Conservation (phyloP, 2,329 filamentous ascomycete species). For the Rhynchosporium secalis region DNA sequence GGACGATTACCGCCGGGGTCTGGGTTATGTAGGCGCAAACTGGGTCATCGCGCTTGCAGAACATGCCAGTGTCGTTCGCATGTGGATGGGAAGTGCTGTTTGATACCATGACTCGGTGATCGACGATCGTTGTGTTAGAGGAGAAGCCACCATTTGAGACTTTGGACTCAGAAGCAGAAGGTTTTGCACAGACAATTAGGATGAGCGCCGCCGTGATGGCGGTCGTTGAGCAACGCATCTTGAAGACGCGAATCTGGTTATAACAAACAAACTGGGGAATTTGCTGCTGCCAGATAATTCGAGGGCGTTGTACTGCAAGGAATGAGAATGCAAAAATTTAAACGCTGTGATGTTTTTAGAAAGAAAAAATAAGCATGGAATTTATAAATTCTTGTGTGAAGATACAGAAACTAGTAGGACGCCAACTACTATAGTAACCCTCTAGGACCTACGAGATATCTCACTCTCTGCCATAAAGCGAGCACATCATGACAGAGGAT, state of each 20-base stretch:
- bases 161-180: background rate
- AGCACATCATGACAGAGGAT: no score
- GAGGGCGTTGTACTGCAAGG: background rate
- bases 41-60: slow-evolving; percentile 7
- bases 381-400: background rate
- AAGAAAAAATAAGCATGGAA: background rate
- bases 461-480: no score
- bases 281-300: background rate
- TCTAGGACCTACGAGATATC: no score
- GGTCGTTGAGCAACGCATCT: background rate
- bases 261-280: background rate
- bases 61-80: background rate
- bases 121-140: background rate
- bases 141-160: background rate
- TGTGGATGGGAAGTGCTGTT: background rate
- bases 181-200: background rate
- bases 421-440: no score
- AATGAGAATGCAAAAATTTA: background rate
- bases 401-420: no score
- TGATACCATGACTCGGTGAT: background rate
- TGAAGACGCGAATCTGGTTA: background rate
- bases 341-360: background rate
- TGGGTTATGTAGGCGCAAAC: background rate
- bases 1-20: background rate
- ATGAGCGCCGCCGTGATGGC: background rate